A percentile compares a stretch with the other conserved stretches of the same genome.
phyloP scores from a whole-genome alignment of 164 flowering plant species.

The Annona squamosa region DNA sequence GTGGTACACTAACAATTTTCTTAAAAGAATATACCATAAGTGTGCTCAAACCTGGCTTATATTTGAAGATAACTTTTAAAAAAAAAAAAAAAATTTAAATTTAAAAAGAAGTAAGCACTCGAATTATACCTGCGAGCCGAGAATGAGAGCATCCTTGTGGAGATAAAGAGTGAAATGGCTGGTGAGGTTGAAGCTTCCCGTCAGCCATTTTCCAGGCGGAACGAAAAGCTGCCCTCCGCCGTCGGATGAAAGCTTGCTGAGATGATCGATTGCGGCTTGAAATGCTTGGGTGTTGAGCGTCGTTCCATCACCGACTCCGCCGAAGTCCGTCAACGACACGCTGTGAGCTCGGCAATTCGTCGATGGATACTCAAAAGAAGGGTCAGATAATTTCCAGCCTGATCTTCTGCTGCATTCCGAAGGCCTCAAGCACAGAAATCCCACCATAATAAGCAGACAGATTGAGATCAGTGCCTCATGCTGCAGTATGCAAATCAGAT shows the following conservation, averaged over 20 bases:
- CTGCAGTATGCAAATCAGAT: too few species aligned
- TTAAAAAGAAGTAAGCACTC: too few species aligned
- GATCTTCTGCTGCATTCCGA: not conserved
- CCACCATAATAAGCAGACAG: too few species aligned
- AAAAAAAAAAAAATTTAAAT: too few species aligned
- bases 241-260: slow-evolving; percentile 32
- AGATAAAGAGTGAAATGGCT: slow-evolving; percentile 65
- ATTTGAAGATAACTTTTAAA: too few species aligned
- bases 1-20: too few species aligned
- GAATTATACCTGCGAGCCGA: slow-evolving; percentile 44
- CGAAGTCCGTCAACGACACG: slow-evolving; percentile 55
- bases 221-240: slow-evolving; percentile 69
- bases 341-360: slow-evolving; percentile 37
- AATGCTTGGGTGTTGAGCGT: slow-evolving; percentile 71
- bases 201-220: slow-evolving; percentile 79
- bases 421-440: too few species aligned
- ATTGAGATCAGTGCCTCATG: too few species aligned
- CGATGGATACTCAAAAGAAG: slow-evolving; percentile 8
- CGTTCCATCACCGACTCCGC: slow-evolving; percentile 64
- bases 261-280: slow-evolving; percentile 38
- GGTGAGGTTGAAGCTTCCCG: slow-evolving; percentile 74
- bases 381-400: too few species aligned
- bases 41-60: too few species aligned
- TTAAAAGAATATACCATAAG: too few species aligned
- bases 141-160: slow-evolving; percentile 48